Base-by-base conservation (phyloP, 139 green algal genomes). In the Astrephomene gubernaculifera region DNA sequence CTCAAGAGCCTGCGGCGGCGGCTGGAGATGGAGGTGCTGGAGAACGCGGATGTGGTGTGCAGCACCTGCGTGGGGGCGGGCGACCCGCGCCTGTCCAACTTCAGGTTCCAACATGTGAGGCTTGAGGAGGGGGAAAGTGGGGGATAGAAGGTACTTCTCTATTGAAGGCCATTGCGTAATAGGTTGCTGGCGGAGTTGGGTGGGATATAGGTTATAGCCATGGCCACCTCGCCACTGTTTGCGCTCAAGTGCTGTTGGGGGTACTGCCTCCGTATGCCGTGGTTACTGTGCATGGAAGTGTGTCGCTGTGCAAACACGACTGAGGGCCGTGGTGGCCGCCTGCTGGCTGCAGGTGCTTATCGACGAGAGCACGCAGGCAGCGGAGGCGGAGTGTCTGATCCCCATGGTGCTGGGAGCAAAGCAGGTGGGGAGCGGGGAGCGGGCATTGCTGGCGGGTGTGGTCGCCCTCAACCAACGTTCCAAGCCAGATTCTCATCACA, bases 331-430 rank as follows among this genome's bases (percentile, higher is more conserved):
- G 49, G 49, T 57, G 12, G 49, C 17, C 14, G 49, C 17, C 17
- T 41, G 35, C 4, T 8, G 14, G 22, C 35, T 29, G 41, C 92
- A 95, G 88, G 94, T 98, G 60, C 89, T 99, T 39, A 95, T 99
- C 53, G 96, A 99, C 79, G 97, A 99, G 90, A 94, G 92, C 54
- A 99, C 97, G 22, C 97, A 99, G 92, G 95, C 97, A 14, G 95
- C 95, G 9, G 97, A 99, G 89, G 91, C 96, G 0, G 97, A 99
- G 93, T 94, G 91, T 57, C 91, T 99, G 41, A 98, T 99, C 61
- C 96, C 97, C 8, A 90, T 99, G 90, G 93, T 99, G 68, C 92
- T 98, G 90, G 97, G 97, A 17, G 94, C 94, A 53, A 98, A 99
- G 89, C 95, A 97, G 90, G 90, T 95, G 76, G 57, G 57, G 17